Base-by-base conservation (phyloP, 1,284 basidiomycete genomes). In the Ganoderma multipileum region DNA sequence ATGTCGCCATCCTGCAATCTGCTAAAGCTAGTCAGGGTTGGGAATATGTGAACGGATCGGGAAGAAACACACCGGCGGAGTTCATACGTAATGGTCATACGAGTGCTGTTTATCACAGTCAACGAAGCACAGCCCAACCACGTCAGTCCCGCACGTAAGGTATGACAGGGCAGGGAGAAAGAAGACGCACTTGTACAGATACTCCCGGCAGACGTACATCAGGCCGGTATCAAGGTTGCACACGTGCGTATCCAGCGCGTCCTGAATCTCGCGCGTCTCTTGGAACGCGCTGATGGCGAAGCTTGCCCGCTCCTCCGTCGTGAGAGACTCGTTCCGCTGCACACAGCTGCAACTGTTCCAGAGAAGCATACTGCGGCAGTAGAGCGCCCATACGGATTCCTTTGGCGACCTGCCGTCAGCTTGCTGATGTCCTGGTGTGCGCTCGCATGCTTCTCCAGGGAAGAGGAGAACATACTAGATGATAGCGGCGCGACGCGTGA, bases 371-470 rank as follows among this genome's bases (percentile, higher is more conserved):
- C 88, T 88, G 61, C 92, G 88, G 79, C 90, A 92, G 75, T 92
- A 92, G 41, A 94, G 81, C 0, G 91, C 92, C 91, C 91, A 93
- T 3, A 94, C 83, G 11, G 89, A 89, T 71, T 93, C 90, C 76
- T 92, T 92, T 14, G 89, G 84, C 16, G 89, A 88, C 61, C 78
- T 67, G 74, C 83, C 81, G 80, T 66, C 70, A 47, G 84, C 68
- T 72, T 79, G 69, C 77, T 73, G 71, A 63, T 74, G 72, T n/a
- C 79, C 63, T 77, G 84, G 65, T 76, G 75, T 77, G 65, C 86
- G 85, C 75, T 89, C 86, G 58, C 85, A 79, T 12, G 83, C 84
- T 79, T 92, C 91, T 14, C 90, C 90, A 20, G 88, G 87, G 76
- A 89, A 89, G 62, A 89, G 76, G 26, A 89, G 72, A 38, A 82